phyloP scores from a whole-genome alignment of 176 grass and related monocot species.

The Triticum monococcum region DNA sequence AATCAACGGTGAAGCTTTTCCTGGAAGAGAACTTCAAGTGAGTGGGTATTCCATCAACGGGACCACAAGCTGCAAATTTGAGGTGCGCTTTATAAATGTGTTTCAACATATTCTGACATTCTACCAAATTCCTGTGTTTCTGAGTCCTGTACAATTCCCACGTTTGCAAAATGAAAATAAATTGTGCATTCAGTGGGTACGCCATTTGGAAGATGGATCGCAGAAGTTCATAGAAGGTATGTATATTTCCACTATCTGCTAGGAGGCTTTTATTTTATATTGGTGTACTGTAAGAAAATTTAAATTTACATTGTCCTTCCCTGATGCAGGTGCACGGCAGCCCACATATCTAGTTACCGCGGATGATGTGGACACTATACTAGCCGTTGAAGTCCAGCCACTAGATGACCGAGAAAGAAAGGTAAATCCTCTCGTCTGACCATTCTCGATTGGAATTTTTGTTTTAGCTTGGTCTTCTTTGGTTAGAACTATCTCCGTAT shows the following conservation, averaged over 20 bases:
- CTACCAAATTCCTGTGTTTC: neutral
- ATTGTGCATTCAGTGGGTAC: conserved; percentile 7
- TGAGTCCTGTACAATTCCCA: conserved; percentile 12
- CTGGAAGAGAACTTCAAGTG: too few relatives aligned
- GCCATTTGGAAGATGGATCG: conserved; percentile 62
- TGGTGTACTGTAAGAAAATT: neutral
- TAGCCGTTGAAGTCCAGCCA: conserved; percentile 42
- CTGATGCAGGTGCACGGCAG: conserved; percentile 70
- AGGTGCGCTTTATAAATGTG: too few relatives aligned
- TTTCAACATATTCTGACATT: neutral
- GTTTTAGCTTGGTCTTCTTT: conserved; percentile 1
- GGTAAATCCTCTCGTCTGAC: conserved; percentile 32
- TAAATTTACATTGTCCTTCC: neutral
- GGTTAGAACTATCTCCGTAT: neutral
- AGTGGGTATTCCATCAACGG: too few relatives aligned
- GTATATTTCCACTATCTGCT: conserved; percentile 21
- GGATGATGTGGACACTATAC: too few relatives aligned
- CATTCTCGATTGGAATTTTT: neutral
- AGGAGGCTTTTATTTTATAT: conserved; percentile 16
- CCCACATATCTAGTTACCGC: conserved; percentile 6
- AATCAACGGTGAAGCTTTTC: too few relatives aligned
- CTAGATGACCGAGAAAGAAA: conserved; percentile 83
- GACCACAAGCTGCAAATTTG: too few relatives aligned
- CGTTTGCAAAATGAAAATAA: conserved; percentile 19
- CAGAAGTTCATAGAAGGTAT: conserved; percentile 87